Evolutionary conservation across 2,329 filamentous ascomycete species (phyloP).

Genomic region (Neurospora crassa): DNA sequence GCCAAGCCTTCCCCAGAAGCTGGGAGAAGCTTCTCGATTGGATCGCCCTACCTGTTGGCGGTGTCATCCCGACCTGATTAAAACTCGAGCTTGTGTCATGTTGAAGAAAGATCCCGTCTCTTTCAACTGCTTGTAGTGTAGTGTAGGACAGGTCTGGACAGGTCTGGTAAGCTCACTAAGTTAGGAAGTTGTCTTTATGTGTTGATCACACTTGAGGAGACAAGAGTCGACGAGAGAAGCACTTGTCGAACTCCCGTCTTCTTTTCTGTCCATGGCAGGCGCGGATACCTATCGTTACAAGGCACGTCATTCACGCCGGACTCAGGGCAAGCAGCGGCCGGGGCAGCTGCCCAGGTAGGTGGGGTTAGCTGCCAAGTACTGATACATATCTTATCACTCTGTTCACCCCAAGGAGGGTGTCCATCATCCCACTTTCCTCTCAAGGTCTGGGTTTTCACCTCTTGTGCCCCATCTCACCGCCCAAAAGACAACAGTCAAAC

Average conservation of each 20-base stretch:
- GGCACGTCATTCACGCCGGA: neutral
- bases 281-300: neutral
- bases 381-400: neutral
- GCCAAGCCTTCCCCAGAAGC: conserved; percentile 15
- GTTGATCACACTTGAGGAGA: neutral
- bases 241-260: neutral
- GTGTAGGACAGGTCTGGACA: neutral
- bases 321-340: neutral
- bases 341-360: neutral
- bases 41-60: neutral
- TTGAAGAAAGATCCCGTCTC: neutral
- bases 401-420: neutral
- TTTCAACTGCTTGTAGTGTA: neutral
- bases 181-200: neutral
- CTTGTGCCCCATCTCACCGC: neutral
- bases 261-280: neutral
- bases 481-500: neutral
- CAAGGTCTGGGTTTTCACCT: neutral
- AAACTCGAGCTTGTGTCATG: neutral
- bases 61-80: neutral
- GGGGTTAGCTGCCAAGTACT: neutral
- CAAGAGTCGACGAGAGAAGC: neutral
- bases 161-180: neutral
- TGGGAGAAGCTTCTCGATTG: conserved; percentile 19
- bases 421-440: neutral